A percentile compares a stretch with the other conserved stretches of the same genome.
Evolutionary conservation across 495 filamentous ascomycete genomes (phyloP).

Genomic region (Cercophora scortea): DNA sequence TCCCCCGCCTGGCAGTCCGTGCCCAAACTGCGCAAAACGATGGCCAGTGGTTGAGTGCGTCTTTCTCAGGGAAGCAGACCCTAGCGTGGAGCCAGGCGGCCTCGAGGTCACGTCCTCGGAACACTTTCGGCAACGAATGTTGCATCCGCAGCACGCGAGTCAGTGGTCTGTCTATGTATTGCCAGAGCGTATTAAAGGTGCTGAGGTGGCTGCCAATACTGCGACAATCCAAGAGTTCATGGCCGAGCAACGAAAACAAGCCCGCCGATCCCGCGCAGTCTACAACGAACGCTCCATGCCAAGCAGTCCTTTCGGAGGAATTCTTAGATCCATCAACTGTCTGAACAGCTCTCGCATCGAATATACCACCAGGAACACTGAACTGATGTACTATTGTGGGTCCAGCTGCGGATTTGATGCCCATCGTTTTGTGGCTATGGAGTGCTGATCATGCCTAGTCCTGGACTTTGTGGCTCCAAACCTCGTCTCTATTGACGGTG

Average conservation of each 20-base stretch:
- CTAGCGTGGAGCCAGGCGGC: background rate
- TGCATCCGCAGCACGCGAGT: background rate
- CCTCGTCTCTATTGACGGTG: slow-evolving; percentile 18
- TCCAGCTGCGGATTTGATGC: background rate
- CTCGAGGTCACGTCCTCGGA: slow-evolving; percentile 1
- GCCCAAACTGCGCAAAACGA: slow-evolving; percentile 7
- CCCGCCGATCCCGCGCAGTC: background rate
- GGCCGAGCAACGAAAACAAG: background rate
- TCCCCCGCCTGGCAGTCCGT: background rate
- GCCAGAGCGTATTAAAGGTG: background rate
- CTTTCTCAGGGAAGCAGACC: background rate
- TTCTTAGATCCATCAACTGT: slow-evolving; percentile 13
- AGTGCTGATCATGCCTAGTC: slow-evolving; percentile 5
- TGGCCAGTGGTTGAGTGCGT: slow-evolving; percentile 8
- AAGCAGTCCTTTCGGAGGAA: slow-evolving; percentile 6
- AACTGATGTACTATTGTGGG: slow-evolving; percentile 19
- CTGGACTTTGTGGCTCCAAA: slow-evolving; percentile 16
- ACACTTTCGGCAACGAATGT: background rate
- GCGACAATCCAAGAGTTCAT: background rate
- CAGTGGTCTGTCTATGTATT: slow-evolving; percentile 1
- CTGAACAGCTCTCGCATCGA: slow-evolving; percentile 8
- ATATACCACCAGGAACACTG: slow-evolving; percentile 10
- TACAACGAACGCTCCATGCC: background rate
- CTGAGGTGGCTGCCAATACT: too few species aligned
- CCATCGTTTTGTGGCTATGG: background rate